Conservation (phyloP, 805 yeast genomes). For the Wickerhamiella alocasiicola region DNA sequence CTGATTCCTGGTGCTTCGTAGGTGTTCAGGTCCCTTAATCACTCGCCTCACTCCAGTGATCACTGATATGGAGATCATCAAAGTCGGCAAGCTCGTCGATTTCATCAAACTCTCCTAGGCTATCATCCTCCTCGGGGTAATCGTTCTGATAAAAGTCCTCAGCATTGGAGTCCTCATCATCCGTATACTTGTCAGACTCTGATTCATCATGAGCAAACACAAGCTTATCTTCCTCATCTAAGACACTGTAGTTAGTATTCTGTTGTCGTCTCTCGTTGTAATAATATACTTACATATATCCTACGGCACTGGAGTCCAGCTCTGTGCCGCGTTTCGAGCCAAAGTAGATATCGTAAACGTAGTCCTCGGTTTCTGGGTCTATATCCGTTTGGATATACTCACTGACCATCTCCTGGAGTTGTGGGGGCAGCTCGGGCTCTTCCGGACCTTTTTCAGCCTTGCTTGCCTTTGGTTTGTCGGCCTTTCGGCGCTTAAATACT, state of each 20-base stretch:
- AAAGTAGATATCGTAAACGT: slow-evolving; percentile 83
- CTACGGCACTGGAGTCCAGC: slow-evolving; percentile 27
- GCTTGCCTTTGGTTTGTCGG: slow-evolving; percentile 6
- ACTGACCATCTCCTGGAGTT: slow-evolving; percentile 62
- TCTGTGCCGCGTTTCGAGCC: slow-evolving; percentile 36
- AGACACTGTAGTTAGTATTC: slow-evolving; percentile 16
- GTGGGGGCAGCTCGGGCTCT: slow-evolving; percentile 37
- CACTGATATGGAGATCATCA: slow-evolving; percentile 7
- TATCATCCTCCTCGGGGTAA: slow-evolving; percentile 80
- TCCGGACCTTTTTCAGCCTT: slow-evolving; percentile 15
- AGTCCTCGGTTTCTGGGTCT: slow-evolving; percentile 40
- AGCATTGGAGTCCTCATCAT: slow-evolving; percentile 41
- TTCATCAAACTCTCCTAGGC: slow-evolving; percentile 14
- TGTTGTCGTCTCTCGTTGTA: background rate
- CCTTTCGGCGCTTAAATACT: slow-evolving; percentile 21
- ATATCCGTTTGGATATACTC: slow-evolving; percentile 22
- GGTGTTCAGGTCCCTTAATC: too few species aligned
- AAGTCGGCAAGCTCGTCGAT: slow-evolving; percentile 7
- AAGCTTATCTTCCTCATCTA: slow-evolving; percentile 22
- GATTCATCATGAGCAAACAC: slow-evolving; percentile 30
- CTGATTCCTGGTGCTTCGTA: too few species aligned
- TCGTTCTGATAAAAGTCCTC: slow-evolving; percentile 88
- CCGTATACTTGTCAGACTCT: slow-evolving; percentile 22
- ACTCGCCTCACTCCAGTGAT: background rate
- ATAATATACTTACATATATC: slow-evolving; percentile 25